These are phyloP conservation scores for Remersonia thermophila DNA, from an alignment of 2,329 filamentous ascomycete genomes.

Conservation along the genomic window DNA sequence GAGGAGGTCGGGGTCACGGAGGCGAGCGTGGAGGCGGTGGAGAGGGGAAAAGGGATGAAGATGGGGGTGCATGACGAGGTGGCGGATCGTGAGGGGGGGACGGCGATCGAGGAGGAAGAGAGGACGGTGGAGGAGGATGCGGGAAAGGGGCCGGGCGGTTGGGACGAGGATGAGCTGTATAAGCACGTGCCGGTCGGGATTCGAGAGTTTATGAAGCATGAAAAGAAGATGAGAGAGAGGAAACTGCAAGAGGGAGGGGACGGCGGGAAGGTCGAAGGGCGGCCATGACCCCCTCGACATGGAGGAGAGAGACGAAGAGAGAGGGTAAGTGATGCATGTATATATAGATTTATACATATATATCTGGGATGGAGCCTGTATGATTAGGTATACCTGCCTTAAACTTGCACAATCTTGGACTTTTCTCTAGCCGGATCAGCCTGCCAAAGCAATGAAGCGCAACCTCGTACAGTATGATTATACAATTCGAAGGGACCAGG, in stretches of 20 bases:
- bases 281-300: too few species aligned
- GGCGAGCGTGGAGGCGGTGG: constrained; percentile 13
- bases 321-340: too few species aligned
- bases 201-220: constrained; percentile 91
- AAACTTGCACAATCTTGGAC: too few species aligned
- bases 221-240: constrained; percentile 76
- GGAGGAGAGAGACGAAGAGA: not conserved
- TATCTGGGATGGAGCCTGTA: too few species aligned
- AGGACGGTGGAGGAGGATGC: constrained; percentile 50
- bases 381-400: too few species aligned
- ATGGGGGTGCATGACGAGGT: constrained; percentile 30
- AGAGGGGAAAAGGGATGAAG: constrained; percentile 17
- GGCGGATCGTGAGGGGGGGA: constrained; percentile 19
- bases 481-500: too few species aligned
- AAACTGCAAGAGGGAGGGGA: constrained; percentile 45
- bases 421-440: too few species aligned
- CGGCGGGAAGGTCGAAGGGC: constrained; percentile 27
- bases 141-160: constrained; percentile 23
- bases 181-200: constrained; percentile 80
- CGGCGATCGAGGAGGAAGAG: constrained; percentile 62
- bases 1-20: constrained; percentile 6
- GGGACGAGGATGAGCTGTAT: constrained; percentile 61
- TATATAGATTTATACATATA: too few species aligned
- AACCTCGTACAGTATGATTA: too few species aligned
- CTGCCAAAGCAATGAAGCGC: too few species aligned